Percentiles rank a stretch among this genome's conserved stretches.
These are phyloP conservation scores for Axilococcus clingmanii DNA, from an alignment of 139 green algal genomes.

Conservation along the genomic window DNA sequence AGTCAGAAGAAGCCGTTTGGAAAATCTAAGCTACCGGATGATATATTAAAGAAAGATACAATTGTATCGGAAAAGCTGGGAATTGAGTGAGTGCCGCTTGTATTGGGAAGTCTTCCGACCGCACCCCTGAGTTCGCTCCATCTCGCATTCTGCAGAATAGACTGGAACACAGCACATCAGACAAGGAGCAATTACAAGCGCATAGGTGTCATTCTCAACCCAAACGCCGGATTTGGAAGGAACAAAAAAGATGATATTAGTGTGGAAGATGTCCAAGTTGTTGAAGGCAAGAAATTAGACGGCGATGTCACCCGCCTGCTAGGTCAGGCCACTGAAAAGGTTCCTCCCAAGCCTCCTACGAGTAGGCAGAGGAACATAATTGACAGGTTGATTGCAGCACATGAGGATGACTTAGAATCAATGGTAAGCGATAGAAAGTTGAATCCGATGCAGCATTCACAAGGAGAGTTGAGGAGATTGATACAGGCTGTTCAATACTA, in stretches of 20 bases:
- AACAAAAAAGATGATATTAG: slow-evolving; percentile 9
- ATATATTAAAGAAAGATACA: slow-evolving; percentile 2
- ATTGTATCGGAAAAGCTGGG: slow-evolving; percentile 20
- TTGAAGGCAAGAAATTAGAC: slow-evolving; percentile 2
- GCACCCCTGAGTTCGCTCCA: not conserved
- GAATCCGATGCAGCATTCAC: slow-evolving; percentile 45
- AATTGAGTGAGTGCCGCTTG: slow-evolving; percentile 2
- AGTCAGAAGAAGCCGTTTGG: slow-evolving; percentile 13
- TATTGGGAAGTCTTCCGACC: not conserved
- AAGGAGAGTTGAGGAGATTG: slow-evolving; percentile 22
- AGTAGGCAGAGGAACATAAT: slow-evolving; percentile 27
- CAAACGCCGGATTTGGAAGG: slow-evolving; percentile 19
- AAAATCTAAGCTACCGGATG: slow-evolving; percentile 16
- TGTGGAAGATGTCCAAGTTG: not conserved
- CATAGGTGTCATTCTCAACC: slow-evolving; percentile 14
- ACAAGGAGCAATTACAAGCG: slow-evolving; percentile 23
- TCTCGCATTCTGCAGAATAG: slow-evolving; percentile 10
- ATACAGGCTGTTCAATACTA: slow-evolving; percentile 19
- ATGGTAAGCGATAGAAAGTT: slow-evolving; percentile 43
- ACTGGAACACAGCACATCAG: slow-evolving; percentile 13
- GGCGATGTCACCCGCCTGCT: not conserved
- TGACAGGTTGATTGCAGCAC: slow-evolving; percentile 16
- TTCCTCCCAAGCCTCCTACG: slow-evolving; percentile 34
- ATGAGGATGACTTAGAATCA: slow-evolving; percentile 23
- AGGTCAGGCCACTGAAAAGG: slow-evolving; percentile 7